Evolutionary conservation across 305 asterid species (phyloP).

Genomic region (Rubia tinctorum): DNA sequence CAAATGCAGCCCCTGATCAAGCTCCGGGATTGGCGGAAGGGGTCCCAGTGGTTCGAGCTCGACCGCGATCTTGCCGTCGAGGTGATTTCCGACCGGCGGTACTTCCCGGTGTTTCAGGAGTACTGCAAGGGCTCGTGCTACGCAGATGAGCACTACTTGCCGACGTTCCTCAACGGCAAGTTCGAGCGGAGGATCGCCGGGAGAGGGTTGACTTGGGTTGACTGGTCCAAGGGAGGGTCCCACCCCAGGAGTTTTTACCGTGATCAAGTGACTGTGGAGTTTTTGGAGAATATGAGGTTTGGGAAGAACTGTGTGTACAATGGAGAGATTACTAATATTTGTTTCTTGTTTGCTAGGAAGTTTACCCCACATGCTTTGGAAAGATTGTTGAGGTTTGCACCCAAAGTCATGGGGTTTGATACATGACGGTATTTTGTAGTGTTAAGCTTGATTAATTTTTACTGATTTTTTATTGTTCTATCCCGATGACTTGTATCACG

Average conservation of each 20-base stretch:
- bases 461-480: neutral
- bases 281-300: conserved; percentile 50
- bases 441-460: neutral
- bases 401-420: conserved; percentile 68
- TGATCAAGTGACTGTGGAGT: conserved; percentile 36
- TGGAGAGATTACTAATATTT: conserved; percentile 46
- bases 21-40: conserved; percentile 68
- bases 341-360: conserved; percentile 83
- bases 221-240: conserved; percentile 85
- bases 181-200: conserved; percentile 42
- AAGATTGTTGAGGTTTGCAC: conserved; percentile 69
- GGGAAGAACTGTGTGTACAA: conserved; percentile 57
- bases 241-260: conserved; percentile 59
- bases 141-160: conserved; percentile 79
- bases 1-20: conserved; percentile 51
- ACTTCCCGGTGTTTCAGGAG: conserved; percentile 41
- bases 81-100: conserved; percentile 44
- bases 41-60: conserved; percentile 84
- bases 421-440: neutral
- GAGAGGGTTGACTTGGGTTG: conserved; percentile 69
- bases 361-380: conserved; percentile 53
- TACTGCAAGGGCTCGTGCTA: conserved; percentile 56
- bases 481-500: neutral
- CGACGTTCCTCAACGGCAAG: conserved; percentile 55
- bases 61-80: conserved; percentile 60